Base-by-base conservation (phyloP, 78 protist genomes). In the Corallochytrium limacisporum region DNA sequence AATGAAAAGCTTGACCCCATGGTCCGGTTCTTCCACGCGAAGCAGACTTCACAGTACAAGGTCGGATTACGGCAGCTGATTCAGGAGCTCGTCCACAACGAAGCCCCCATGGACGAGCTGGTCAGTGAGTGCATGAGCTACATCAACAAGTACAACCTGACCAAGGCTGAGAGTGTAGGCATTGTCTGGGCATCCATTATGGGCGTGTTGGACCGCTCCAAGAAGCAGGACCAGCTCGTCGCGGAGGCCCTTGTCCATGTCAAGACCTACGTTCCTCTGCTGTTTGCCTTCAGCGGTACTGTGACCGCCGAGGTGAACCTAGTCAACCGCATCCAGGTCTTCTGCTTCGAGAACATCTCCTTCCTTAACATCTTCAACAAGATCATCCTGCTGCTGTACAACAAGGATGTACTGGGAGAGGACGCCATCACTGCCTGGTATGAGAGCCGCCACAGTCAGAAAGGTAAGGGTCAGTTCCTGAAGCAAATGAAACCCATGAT, bases 401-500 rank as follows among this genome's bases (percentile, higher is more conserved):
- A 63, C 69, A 43, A 6, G 12, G 69, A 63, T n/a, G 48, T 63
- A 13, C 15, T 63, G 1, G 69, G 15, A 7, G 69, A 63, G 54
- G 15, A 20, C 22, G 69, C 62, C 15, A 46, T 63, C 26, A 20
- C 18, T 20, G 59, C 22, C 20, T 63, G 69, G 69, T 63, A 42
- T 32, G 42, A 46, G 54, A 57, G 42, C 69, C 36, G 59, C 18
- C 69, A 63, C 69, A 44, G 39, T 13, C 18, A 22, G 42, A 63
- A 63, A 20, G 69, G 69, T 9, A 48, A 48, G 50, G 12, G 42
- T 46, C 51, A 40, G 20, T 63, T 63, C 54, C 50, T 48, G 33
- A 48, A 63, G 51, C 69, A 63, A 32, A 63, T 63, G 69, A 20
- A 31, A 32, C 69, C 69, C 35, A 48, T 63, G 69, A 63, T 63